These are phyloP conservation scores for Neonectria ditissima DNA, from an alignment of 2,329 filamentous ascomycete genomes.

Conservation along the genomic window DNA sequence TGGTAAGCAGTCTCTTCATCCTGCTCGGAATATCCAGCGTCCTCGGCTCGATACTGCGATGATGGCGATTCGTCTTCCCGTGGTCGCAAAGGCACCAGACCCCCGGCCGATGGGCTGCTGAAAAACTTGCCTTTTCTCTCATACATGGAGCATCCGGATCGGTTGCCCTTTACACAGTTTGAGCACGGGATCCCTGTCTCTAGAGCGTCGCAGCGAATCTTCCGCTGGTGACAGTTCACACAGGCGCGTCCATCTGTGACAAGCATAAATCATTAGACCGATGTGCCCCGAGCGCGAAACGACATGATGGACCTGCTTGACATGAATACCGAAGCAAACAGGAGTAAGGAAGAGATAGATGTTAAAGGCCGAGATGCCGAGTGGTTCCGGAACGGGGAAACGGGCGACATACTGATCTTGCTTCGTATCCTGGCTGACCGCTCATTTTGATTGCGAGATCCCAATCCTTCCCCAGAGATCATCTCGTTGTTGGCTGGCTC, in stretches of 20 bases:
- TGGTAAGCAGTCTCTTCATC: background rate
- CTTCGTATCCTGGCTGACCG: background rate
- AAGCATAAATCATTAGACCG: background rate
- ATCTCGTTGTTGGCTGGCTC: background rate
- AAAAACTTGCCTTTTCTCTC: slow-evolving; percentile 52
- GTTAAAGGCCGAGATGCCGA: background rate
- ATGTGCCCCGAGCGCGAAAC: background rate
- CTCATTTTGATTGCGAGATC: slow-evolving; percentile 1
- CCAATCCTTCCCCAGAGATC: background rate
- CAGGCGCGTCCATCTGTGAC: slow-evolving; percentile 51
- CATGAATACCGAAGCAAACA: background rate
- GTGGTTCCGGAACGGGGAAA: background rate
- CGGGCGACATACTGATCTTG: background rate
- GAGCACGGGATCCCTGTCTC: slow-evolving; percentile 59
- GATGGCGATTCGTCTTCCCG: background rate
- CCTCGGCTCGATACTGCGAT: background rate
- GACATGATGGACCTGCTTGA: background rate
- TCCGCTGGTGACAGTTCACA: slow-evolving; percentile 59
- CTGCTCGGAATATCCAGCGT: background rate
- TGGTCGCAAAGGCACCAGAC: background rate
- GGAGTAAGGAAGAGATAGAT: background rate
- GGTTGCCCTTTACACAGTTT: slow-evolving; percentile 57
- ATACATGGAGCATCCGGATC: slow-evolving; percentile 57
- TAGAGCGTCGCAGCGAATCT: slow-evolving; percentile 61
- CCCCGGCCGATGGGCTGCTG: background rate